These are phyloP conservation scores for Micractinium conductrix DNA, from an alignment of 139 green algal species.

Conservation along the genomic window DNA sequence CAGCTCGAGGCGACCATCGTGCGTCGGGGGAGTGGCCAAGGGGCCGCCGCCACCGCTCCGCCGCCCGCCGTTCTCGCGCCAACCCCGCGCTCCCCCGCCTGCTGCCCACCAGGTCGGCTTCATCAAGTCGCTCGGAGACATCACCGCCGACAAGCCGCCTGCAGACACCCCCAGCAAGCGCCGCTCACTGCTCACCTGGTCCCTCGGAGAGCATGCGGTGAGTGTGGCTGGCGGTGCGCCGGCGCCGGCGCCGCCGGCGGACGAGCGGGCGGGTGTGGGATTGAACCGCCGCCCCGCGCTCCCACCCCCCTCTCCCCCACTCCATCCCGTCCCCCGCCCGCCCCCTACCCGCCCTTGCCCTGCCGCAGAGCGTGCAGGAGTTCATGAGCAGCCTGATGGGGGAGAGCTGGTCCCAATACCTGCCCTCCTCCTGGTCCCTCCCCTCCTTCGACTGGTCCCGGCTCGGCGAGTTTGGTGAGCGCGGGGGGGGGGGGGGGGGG, in stretches of 20 bases:
- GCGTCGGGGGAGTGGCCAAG: no score
- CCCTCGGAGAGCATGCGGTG: background rate
- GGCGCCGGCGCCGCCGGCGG: no score
- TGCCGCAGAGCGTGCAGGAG: slow-evolving; percentile 1
- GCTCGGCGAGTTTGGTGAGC: slow-evolving; percentile 30
- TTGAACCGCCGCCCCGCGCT: background rate
- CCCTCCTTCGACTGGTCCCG: slow-evolving; percentile 27
- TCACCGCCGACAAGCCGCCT: background rate
- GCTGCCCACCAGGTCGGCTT: no score
- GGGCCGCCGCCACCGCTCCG: no score
- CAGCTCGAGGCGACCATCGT: no score
- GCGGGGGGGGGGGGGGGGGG: no score
- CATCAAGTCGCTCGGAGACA: no score
- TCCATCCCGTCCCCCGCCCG: background rate
- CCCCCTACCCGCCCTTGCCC: background rate
- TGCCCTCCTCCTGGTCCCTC: slow-evolving; percentile 15
- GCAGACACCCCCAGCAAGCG: background rate
- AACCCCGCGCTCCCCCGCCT: no score
- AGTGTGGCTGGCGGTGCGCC: no score
- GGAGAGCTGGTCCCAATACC: background rate
- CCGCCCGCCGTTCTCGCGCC: no score
- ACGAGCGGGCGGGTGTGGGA: background rate
- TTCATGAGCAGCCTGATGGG: slow-evolving; percentile 14
- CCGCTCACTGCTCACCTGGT: background rate
- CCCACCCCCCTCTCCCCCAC: background rate